Conservation (phyloP, 257 asterid species). For the Cinchona pubescens region DNA sequence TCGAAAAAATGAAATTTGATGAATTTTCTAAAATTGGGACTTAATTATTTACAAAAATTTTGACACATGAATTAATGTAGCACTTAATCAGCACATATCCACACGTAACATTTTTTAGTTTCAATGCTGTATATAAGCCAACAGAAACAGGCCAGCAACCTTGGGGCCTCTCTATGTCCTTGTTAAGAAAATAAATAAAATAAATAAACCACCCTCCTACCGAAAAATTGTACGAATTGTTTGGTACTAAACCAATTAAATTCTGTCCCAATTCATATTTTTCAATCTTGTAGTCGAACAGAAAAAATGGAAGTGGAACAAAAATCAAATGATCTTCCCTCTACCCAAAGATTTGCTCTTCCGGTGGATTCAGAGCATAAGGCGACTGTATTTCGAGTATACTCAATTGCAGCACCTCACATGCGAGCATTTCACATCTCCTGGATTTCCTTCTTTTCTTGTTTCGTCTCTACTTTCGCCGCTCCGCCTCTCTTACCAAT, state of each 20-base stretch:
- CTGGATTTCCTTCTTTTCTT: slow-evolving; percentile 82
- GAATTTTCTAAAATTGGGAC: no score
- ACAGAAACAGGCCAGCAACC: not conserved
- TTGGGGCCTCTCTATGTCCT: not conserved
- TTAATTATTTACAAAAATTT: no score
- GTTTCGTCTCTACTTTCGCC: slow-evolving; percentile 85
- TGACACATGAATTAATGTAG: not conserved
- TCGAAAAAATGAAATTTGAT: no score
- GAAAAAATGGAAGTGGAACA: slow-evolving; percentile 39
- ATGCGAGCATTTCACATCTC: slow-evolving; percentile 87
- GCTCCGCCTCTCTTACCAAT: slow-evolving; percentile 82
- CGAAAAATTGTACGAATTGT: not conserved
- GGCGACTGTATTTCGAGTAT: slow-evolving; percentile 49
- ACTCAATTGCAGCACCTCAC: slow-evolving; percentile 63
- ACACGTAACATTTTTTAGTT: not conserved
- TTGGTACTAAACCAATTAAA: not conserved
- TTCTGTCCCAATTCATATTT: not conserved
- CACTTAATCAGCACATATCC: not conserved
- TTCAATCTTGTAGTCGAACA: not conserved
- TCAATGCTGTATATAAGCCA: slow-evolving; percentile 18
- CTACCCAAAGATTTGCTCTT: slow-evolving; percentile 36
- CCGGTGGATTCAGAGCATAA: slow-evolving; percentile 84
- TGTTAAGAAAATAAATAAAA: no score
- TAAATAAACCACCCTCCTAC: not conserved
- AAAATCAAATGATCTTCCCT: slow-evolving; percentile 19